Evolutionary conservation across 2,329 filamentous ascomycete genomes (phyloP), one percentile per base, ranked within the genome.

Genomic region (Helotiales sp.): DNA sequence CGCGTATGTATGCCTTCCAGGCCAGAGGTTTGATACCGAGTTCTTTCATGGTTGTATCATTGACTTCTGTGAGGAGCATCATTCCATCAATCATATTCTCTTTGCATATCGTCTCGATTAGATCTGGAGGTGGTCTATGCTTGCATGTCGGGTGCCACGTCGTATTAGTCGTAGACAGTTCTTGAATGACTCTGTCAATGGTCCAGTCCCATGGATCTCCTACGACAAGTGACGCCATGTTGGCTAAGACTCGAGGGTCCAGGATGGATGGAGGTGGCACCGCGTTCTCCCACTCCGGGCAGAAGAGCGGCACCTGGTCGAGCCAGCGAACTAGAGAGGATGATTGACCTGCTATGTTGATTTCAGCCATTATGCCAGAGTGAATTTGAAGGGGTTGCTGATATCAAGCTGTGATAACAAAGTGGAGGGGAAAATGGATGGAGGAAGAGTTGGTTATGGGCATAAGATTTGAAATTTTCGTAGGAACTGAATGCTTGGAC

Each of bases 161-260:
- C 48, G 76, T 76, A 3, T 76, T 69, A 1, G 76, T 67, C 22
- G 80, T 77, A 69, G 87, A 91, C 3, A 96, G 77, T 67, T 87
- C 85, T 15, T 77, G 70, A 9, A 89, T 81, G 10, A 96, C 83
- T 33, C 85, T 79, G 34, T 88, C 84, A 30, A 86, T 78, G 33
- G 81, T 81, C 91, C 91, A 96, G 54, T 80, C 68, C 71, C 86
- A 88, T n/a, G 91, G 91, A 73, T 96, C 90, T 15, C 72, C 70
- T 27, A 44, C 19, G 19, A 24, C 24, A 15, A 7, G 22, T 44
- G 40, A 44, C 48, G 72, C 72, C 52, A 68, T 73, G 70, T 74
- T 68, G 67, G 70, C 68, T 48, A 62, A 53, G 47, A 6, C 27
- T 25, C 31, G 46, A 40, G 52, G 17, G 24, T 46, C 36, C 8